Evolutionary conservation across 768 basidiomycete genomes (phyloP).

Genomic region (Austroboletus eburneus): DNA sequence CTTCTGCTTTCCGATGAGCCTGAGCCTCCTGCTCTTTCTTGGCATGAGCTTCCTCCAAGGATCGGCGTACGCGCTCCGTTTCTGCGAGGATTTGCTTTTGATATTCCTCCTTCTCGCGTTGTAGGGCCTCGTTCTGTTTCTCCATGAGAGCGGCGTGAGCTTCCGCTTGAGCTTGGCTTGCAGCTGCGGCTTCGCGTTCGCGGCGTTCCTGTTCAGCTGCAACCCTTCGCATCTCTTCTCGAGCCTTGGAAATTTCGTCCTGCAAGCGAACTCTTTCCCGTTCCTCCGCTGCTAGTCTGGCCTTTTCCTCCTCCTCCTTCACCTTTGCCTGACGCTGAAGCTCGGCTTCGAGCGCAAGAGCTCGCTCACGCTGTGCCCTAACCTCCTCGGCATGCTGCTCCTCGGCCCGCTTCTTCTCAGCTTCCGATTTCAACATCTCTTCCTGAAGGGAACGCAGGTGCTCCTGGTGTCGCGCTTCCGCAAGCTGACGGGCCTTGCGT

Average conservation of each 20-base stretch:
- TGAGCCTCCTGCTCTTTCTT: conserved; percentile 23
- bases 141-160: conserved; percentile 23
- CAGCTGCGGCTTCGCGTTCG: conserved; percentile 21
- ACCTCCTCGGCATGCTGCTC: conserved; percentile 26
- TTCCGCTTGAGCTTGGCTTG: conserved; percentile 25
- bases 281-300: conserved; percentile 22
- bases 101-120: conserved; percentile 24
- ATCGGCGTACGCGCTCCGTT: conserved; percentile 21
- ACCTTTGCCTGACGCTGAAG: conserved; percentile 24
- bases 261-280: conserved; percentile 28
- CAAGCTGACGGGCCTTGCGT: conserved; percentile 23
- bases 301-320: conserved; percentile 24
- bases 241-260: conserved; percentile 25
- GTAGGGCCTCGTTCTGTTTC: conserved; percentile 17
- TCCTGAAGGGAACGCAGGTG: conserved; percentile 26
- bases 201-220: conserved; percentile 24
- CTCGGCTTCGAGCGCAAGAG: conserved; percentile 28
- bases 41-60: conserved; percentile 23
- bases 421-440: conserved; percentile 24
- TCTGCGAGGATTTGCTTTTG: conserved; percentile 24
- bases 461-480: conserved; percentile 28
- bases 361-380: conserved; percentile 25
- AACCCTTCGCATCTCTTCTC: conserved; percentile 22
- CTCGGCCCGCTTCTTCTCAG: conserved; percentile 18
- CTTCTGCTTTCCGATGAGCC: conserved; percentile 18